Conservation (phyloP, 176 grass and related monocot genomes). For the Zoysia japonica region DNA sequence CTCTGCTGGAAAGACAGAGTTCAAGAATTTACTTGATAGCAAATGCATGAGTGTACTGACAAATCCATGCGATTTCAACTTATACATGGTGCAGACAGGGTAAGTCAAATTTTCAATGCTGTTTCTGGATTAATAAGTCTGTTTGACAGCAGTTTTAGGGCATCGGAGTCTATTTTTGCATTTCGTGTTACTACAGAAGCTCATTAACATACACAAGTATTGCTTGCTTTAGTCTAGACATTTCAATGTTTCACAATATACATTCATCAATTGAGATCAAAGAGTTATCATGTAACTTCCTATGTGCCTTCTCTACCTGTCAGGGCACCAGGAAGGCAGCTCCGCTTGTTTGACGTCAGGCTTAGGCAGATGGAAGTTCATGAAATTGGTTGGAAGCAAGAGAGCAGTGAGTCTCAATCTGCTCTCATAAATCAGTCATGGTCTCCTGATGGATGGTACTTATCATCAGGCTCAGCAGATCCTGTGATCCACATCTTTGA, state of each 20-base stretch:
- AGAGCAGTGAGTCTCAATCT: slow-evolving; percentile 88
- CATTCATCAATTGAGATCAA: slow-evolving; percentile 2
- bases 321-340: slow-evolving; percentile 75
- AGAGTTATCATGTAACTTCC: background rate
- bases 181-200: background rate
- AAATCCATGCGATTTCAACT: slow-evolving; percentile 89
- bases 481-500: slow-evolving; percentile 94
- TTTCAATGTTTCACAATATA: background rate
- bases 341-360: slow-evolving; percentile 80
- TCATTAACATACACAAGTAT: background rate
- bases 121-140: slow-evolving; percentile 20
- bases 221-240: background rate
- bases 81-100: slow-evolving; percentile 96
- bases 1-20: slow-evolving; percentile 68
- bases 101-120: slow-evolving; percentile 49
- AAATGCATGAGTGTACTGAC: slow-evolving; percentile 93
- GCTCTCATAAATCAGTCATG: slow-evolving; percentile 96
- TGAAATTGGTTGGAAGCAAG: slow-evolving; percentile 87
- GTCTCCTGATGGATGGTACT: slow-evolving; percentile 82
- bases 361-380: slow-evolving; percentile 84
- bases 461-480: slow-evolving; percentile 86
- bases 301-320: slow-evolving; percentile 15
- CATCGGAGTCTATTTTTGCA: slow-evolving; percentile 2
- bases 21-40: slow-evolving; percentile 76
- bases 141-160: background rate